Base-by-base conservation (phyloP, 2,329 filamentous ascomycete species). In the Colletotrichum trifolii region DNA sequence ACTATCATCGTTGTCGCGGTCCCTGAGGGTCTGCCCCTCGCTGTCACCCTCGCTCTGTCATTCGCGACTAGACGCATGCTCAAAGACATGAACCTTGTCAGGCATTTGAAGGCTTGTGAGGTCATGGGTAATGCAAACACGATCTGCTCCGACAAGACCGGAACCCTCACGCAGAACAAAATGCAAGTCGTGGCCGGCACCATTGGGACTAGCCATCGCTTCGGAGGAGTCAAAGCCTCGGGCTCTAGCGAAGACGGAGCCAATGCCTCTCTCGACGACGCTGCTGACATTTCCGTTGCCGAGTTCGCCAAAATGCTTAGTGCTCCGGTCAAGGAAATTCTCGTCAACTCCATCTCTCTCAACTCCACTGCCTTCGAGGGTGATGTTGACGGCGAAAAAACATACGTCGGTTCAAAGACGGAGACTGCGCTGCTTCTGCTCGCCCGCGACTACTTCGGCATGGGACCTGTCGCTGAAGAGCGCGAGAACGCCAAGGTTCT, bases 1-100 rank as follows among this genome's bases (percentile, higher is more conserved):
- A 93, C 91, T 2, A 91, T 94, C 67, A 91, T 94, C 67, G 91
- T 94, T 46, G 91, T 94, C 55, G 91, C 91, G 39, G 91, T 94
- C 49, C 91, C 91, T 5, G 91, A 94, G 80, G 91, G 91, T 52
- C 82, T 94, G 38, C 91, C 91, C 5, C 82, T 94, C 49, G 91
- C 91, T 17, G 91, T 93, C n/a, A 94, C 91, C 0, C 81, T 94
- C 34, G 91, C 91, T 13, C 79, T 94, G 48, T 91, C 91, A 9
- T 93, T 93, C 75, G 91, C 91, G 5, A 93, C 91, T 1, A 92
- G 88, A 10, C 86, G 89, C 60, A 93, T 93, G 91, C 78, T 93
- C 64, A 90, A 87, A 70, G 91, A 93, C 75, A 91, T 91, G 78
- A 93, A 93, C 71, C 78, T 94, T 64, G 91, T 93, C 48, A 88